These are phyloP conservation scores for Botrytis fragariae DNA, from an alignment of 2,329 filamentous ascomycete genomes.

Conservation along the genomic window DNA sequence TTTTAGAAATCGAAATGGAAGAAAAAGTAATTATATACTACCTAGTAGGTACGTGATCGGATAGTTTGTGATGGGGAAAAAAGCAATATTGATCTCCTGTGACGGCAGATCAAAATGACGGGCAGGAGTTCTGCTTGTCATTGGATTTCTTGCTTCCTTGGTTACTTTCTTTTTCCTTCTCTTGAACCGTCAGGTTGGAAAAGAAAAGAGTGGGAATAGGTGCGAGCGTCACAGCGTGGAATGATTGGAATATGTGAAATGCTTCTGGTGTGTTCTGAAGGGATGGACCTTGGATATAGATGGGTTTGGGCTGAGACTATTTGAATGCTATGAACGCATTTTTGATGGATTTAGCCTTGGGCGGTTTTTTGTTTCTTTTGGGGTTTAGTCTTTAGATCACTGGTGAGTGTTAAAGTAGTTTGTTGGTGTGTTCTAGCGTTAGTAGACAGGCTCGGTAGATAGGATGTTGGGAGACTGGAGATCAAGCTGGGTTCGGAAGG, in stretches of 20 bases:
- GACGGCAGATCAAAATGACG: background rate
- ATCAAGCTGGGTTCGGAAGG: background rate
- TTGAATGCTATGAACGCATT: constrained; percentile 1
- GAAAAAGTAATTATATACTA: background rate
- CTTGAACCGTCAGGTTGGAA: background rate
- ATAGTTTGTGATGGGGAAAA: background rate
- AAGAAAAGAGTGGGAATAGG: background rate
- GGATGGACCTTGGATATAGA: background rate
- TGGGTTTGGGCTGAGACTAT: background rate
- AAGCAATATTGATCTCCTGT: background rate
- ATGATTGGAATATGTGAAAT: background rate
- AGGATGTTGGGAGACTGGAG: background rate
- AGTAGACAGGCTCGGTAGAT: background rate
- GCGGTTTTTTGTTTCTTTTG: background rate
- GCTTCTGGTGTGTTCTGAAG: background rate
- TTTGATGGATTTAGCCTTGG: background rate
- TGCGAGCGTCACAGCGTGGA: background rate
- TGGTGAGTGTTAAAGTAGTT: background rate
- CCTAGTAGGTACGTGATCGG: background rate
- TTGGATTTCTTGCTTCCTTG: background rate
- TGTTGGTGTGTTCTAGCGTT: background rate
- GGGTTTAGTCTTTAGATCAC: background rate
- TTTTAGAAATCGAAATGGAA: background rate
- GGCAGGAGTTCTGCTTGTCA: background rate
- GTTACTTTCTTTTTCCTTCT: background rate